phyloP scores from a whole-genome alignment of 2,329 filamentous ascomycete genomes.

The Ophiostoma triangulosporum region DNA sequence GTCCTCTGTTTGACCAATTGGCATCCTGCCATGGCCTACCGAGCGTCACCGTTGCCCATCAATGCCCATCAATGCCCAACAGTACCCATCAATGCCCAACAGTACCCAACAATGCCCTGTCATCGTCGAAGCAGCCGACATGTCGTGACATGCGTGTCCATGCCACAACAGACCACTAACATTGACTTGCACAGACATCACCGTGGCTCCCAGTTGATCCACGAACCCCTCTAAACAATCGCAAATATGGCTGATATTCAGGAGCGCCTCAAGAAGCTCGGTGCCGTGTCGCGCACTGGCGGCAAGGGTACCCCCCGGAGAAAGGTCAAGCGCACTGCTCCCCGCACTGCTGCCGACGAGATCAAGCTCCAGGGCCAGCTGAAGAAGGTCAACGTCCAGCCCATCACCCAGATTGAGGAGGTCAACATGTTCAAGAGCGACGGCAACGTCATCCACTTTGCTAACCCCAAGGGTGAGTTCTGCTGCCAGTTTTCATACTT shows the following conservation, averaged over 20 bases:
- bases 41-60: neutral
- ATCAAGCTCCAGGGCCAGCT: slow-evolving; percentile 97
- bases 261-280: slow-evolving; percentile 48
- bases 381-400: slow-evolving; percentile 99
- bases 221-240: neutral
- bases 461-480: slow-evolving; percentile 79
- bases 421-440: slow-evolving; percentile 99
- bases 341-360: slow-evolving; percentile 87
- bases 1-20: neutral
- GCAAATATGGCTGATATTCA: slow-evolving; percentile 39
- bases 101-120: neutral
- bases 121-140: neutral
- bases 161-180: neutral
- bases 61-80: neutral
- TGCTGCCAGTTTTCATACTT: neutral
- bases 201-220: slow-evolving; percentile 11
- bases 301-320: slow-evolving; percentile 97
- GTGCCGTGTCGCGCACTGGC: slow-evolving; percentile 48
- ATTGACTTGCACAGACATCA: neutral
- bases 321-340: slow-evolving; percentile 97
- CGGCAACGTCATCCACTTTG: slow-evolving; percentile 99
- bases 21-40: neutral
- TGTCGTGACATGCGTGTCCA: neutral
- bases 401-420: slow-evolving; percentile 98
- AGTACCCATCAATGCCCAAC: neutral